phyloP scores from a whole-genome alignment of 1,284 basidiomycete genomes.

The Ganoderma sinense region DNA sequence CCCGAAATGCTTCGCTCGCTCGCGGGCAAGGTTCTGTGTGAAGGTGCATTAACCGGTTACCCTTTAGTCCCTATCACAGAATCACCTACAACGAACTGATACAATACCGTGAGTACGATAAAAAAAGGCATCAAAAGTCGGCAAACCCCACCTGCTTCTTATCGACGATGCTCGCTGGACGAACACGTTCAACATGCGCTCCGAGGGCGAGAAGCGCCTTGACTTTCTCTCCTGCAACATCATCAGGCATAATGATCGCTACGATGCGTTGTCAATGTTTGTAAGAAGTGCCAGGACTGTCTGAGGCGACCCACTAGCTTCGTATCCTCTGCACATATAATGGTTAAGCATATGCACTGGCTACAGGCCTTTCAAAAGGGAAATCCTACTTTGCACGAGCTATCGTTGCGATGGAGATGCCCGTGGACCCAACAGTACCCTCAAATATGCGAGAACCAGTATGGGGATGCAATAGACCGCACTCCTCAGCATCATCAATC shows the following conservation, averaged over 20 bases:
- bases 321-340: constrained; percentile 68
- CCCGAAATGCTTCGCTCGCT: constrained; percentile 80
- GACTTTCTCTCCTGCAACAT: constrained; percentile 92
- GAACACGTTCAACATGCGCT: constrained; percentile 85
- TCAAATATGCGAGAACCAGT: constrained; percentile 96
- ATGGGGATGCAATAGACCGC: constrained; percentile 85
- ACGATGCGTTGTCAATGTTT: constrained; percentile 1
- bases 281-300: neutral
- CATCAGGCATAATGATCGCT: constrained; percentile 95
- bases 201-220: constrained; percentile 87
- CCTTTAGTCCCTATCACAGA: neutral
- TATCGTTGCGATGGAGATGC: constrained; percentile 95
- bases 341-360: neutral
- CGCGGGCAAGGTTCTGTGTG: constrained; percentile 80
- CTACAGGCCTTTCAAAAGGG: constrained; percentile 7
- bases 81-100: constrained; percentile 16
- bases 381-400: constrained; percentile 80
- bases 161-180: constrained; percentile 92
- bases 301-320: constrained; percentile 62
- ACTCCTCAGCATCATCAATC: constrained; percentile 91
- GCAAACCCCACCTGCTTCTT: constrained; percentile 81
- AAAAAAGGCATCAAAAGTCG: constrained; percentile 35
- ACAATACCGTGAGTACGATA: constrained; percentile 51
- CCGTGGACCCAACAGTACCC: constrained; percentile 97
- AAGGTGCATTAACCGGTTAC: neutral